These are phyloP conservation scores for Rhizopogon roseolus DNA, from an alignment of 768 basidiomycete species.

Conservation along the genomic window DNA sequence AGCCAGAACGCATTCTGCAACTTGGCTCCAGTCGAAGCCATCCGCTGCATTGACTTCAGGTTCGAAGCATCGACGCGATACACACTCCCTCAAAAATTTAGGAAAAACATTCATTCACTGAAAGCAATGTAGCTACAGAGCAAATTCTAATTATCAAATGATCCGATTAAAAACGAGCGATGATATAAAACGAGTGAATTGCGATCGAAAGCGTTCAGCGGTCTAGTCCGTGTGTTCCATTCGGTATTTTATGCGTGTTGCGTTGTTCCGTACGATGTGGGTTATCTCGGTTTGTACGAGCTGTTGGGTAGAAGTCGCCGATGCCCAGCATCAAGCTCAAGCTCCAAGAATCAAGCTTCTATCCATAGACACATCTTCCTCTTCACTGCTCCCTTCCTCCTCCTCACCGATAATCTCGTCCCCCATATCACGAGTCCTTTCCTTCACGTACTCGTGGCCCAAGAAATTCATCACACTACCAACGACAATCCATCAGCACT, in stretches of 20 bases:
- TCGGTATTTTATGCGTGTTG: not conserved
- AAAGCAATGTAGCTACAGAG: no score
- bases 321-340: not conserved
- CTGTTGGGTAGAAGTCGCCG: not conserved
- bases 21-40: no score
- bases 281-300: not conserved
- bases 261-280: not conserved
- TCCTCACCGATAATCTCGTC: not conserved
- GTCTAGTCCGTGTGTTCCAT: not conserved
- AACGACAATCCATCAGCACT: conserved; percentile 8
- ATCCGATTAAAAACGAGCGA: no score
- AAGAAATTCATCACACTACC: conserved; percentile 58
- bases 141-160: no score
- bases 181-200: no score
- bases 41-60: no score
- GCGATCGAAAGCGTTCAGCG: not conserved
- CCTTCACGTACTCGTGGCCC: conserved; percentile 48
- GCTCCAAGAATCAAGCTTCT: not conserved
- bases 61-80: no score
- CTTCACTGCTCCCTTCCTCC: not conserved
- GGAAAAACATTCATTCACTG: no score
- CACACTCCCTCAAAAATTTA: no score
- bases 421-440: conserved; percentile 6
- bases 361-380: not conserved
- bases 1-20: no score